Base-by-base conservation (phyloP, 2,329 filamentous ascomycete genomes). In the Tolypocladium ophioglossoides region DNA sequence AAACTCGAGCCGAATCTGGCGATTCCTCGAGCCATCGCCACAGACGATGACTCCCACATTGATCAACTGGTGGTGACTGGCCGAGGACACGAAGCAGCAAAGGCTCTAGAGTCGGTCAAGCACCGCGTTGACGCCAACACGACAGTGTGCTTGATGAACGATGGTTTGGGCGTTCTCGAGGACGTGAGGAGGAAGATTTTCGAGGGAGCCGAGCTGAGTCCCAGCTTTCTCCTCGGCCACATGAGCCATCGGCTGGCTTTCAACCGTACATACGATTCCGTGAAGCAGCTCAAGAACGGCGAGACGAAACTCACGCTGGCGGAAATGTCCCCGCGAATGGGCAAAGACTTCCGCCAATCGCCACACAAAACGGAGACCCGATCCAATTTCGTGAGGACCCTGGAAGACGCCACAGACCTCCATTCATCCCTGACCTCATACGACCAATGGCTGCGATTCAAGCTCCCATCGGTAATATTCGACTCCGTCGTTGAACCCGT, bases 81-180 rank as follows among this genome's bases (percentile, higher is more conserved):
- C 27, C 60, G 62, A 5, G 70, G 67, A 0, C 84, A 85, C 64
- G 78, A 85, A 24, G 68, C 69, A 1, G 72, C 78, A 12, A 66
- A 75, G 38, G 82, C 84, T 2, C 65, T 95, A 27, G 64, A 74
- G 4, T 70, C 76, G 0, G 74, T 94, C 53, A 79, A 77, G 53
- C 78, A 89, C 62, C 80, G 89, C 11, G 71, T 95, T n/a, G 77
- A 80, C 46, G 73, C 78, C 3, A 73, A 82, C 32, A 89, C 86
- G 1, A 87, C 89, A 0, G 78, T 96, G 9, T 83, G 87, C 56
- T 79, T 95, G 54, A 68, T 95, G 54, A 86, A 90, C 54, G 88
- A 92, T 58, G 90, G 91, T 1, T 81, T 97, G 69, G 92, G 94
- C 0, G 74, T 90, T 2, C 76, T 90, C n/a, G 91, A 97, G 50